A percentile compares a stretch with the other conserved stretches of the same genome.
phyloP scores from a whole-genome alignment of 139 green algal species.

The Chlamydomonas incerta region DNA sequence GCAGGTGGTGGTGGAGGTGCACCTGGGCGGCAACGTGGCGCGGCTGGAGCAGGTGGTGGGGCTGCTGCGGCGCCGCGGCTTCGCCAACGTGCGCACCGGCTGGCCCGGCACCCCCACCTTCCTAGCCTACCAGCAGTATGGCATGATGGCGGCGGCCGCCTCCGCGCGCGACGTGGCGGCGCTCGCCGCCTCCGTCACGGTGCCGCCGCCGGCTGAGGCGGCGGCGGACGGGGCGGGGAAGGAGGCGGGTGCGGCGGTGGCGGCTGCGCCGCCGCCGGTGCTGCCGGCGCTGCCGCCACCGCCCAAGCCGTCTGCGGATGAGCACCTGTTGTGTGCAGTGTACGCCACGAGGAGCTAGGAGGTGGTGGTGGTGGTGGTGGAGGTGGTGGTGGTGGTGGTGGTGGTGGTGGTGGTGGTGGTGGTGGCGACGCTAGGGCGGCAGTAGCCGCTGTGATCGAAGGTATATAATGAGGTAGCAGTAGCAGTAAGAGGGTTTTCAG shows the following conservation, averaged over 20 bases:
- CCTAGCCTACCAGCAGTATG: background rate
- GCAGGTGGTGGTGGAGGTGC: background rate
- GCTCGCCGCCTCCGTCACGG: background rate
- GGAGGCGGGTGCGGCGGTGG: background rate
- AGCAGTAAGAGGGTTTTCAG: no score
- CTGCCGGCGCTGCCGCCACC: background rate
- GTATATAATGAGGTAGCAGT: no score
- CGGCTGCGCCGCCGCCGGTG: background rate
- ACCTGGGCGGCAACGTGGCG: background rate
- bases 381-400: no score
- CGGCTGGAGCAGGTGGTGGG: background rate
- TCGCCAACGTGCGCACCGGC: background rate
- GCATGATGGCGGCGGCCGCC: background rate
- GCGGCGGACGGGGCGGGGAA: background rate
- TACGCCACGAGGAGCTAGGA: background rate
- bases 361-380: no score
- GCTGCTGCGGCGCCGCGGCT: background rate
- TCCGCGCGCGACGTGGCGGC: background rate
- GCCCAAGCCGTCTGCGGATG: background rate
- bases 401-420: no score
- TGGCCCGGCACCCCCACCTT: background rate
- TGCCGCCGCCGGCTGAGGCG: background rate
- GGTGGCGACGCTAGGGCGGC: no score
- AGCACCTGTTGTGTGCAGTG: background rate
- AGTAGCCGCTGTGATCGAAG: no score